Evolutionary conservation across 2,329 filamentous ascomycete genomes (phyloP).

Genomic region (Penicillium griseofulvum): DNA sequence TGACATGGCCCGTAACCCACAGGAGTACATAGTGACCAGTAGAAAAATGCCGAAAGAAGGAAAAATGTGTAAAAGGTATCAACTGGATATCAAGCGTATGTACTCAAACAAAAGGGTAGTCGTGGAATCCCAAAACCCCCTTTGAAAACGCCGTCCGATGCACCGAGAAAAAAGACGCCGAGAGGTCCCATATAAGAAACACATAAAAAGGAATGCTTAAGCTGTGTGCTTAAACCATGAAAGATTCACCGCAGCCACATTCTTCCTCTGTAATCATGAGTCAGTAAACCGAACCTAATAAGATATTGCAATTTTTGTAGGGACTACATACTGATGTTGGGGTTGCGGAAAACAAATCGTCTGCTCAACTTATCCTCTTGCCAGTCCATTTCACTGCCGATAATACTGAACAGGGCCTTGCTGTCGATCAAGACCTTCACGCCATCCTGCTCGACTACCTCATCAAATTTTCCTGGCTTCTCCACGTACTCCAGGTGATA

Average conservation of each 20-base stretch:
- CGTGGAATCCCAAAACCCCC: slow-evolving; percentile 3
- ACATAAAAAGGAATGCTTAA: slow-evolving; percentile 9
- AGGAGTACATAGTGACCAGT: background rate
- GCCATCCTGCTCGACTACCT: slow-evolving; percentile 90
- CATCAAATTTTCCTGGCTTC: slow-evolving; percentile 82
- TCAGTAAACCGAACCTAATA: slow-evolving; percentile 19
- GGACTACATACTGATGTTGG: slow-evolving; percentile 84
- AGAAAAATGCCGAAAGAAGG: background rate
- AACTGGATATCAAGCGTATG: slow-evolving; percentile 26
- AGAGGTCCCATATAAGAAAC: slow-evolving; percentile 14
- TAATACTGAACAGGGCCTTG: slow-evolving; percentile 96
- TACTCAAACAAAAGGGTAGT: slow-evolving; percentile 18
- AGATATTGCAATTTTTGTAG: background rate
- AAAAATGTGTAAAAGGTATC: slow-evolving; percentile 15
- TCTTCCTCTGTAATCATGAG: slow-evolving; percentile 70
- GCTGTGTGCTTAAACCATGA: slow-evolving; percentile 63
- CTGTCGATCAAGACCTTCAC: slow-evolving; percentile 95
- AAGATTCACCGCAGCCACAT: slow-evolving; percentile 95
- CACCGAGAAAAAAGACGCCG: slow-evolving; percentile 28
- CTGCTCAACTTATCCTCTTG: slow-evolving; percentile 90
- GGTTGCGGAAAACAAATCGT: slow-evolving; percentile 91
- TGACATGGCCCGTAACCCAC: background rate
- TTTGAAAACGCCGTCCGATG: slow-evolving; percentile 38
- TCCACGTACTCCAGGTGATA: slow-evolving; percentile 96
- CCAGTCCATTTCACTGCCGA: slow-evolving; percentile 99